A percentile compares a stretch with the other conserved stretches of the same genome.
phyloP scores from a whole-genome alignment of 257 asterid species.

The Penstemon eatonii region DNA sequence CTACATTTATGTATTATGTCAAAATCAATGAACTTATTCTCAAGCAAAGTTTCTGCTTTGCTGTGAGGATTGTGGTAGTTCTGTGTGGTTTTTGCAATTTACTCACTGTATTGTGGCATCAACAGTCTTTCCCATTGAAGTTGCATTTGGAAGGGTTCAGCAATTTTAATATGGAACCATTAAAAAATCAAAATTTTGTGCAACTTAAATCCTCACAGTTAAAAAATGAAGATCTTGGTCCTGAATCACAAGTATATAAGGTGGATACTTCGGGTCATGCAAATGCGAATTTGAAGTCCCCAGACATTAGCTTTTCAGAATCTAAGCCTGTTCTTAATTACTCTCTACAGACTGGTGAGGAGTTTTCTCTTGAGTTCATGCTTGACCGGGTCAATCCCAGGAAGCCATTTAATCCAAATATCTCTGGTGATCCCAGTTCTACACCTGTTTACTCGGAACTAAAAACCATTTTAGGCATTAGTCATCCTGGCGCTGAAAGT shows the following conservation, averaged over 20 bases:
- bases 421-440: slow-evolving; percentile 55
- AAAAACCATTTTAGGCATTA: slow-evolving; percentile 55
- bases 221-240: slow-evolving; percentile 43
- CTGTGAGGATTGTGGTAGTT: slow-evolving; percentile 39
- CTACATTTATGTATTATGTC: slow-evolving; percentile 33
- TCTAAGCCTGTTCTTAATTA: slow-evolving; percentile 71
- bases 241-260: slow-evolving; percentile 47
- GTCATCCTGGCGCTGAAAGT: slow-evolving; percentile 54
- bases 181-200: slow-evolving; percentile 39
- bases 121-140: slow-evolving; percentile 28
- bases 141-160: slow-evolving; percentile 27
- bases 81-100: slow-evolving; percentile 42
- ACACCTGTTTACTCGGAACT: slow-evolving; percentile 63
- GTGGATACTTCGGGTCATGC: slow-evolving; percentile 45
- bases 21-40: slow-evolving; percentile 35
- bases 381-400: slow-evolving; percentile 68
- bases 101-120: slow-evolving; percentile 38
- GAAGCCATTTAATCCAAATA: slow-evolving; percentile 50
- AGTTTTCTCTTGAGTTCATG: slow-evolving; percentile 88
- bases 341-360: slow-evolving; percentile 98
- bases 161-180: slow-evolving; percentile 53
- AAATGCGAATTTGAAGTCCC: slow-evolving; percentile 39
- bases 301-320: slow-evolving; percentile 46
- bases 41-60: slow-evolving; percentile 34
- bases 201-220: slow-evolving; percentile 41